A percentile compares a stretch with the other conserved stretches of the same genome.
Conservation (phyloP, 2,329 filamentous ascomycete species). For the Plectosphaerella plurivora region DNA sequence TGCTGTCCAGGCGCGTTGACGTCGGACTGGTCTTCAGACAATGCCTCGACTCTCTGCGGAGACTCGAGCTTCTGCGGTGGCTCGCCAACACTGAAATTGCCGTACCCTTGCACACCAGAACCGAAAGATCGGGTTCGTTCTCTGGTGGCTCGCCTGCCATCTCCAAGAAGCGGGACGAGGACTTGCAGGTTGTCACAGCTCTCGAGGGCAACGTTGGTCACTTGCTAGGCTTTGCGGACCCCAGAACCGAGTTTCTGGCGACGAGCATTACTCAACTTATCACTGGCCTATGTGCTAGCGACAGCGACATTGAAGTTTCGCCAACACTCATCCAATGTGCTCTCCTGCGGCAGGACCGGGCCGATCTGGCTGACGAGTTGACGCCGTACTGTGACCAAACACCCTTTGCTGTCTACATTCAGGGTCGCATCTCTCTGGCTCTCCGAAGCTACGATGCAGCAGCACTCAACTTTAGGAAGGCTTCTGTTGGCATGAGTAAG, state of each 20-base stretch:
- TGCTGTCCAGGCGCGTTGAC: slow-evolving; percentile 54
- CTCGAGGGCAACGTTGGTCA: slow-evolving; percentile 58
- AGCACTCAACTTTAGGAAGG: slow-evolving; percentile 72
- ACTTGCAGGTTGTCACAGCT: slow-evolving; percentile 48
- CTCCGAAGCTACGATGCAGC: slow-evolving; percentile 71
- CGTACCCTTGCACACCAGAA: slow-evolving; percentile 38
- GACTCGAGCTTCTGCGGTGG: slow-evolving; percentile 71
- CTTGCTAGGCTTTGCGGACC: slow-evolving; percentile 57
- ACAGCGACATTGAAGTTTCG: slow-evolving; percentile 62
- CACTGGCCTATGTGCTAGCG: slow-evolving; percentile 58
- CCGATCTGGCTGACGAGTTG: slow-evolving; percentile 56
- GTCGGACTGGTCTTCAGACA: slow-evolving; percentile 67
- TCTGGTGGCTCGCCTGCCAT: slow-evolving; percentile 23
- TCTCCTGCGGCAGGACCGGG: slow-evolving; percentile 53
- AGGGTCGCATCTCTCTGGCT: slow-evolving; percentile 72
- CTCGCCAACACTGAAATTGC: slow-evolving; percentile 56
- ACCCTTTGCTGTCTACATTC: slow-evolving; percentile 72
- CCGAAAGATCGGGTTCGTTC: slow-evolving; percentile 29
- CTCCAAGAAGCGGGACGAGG: slow-evolving; percentile 38
- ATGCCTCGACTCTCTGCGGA: slow-evolving; percentile 65
- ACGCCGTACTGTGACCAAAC: slow-evolving; percentile 51
- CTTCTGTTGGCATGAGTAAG: slow-evolving; percentile 78
- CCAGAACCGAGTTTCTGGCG: slow-evolving; percentile 45
- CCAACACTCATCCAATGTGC: slow-evolving; percentile 58
- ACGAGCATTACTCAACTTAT: slow-evolving; percentile 63